These are phyloP conservation scores for Cyclaneusma minus DNA, from an alignment of 2,329 filamentous ascomycete genomes.

Conservation along the genomic window DNA sequence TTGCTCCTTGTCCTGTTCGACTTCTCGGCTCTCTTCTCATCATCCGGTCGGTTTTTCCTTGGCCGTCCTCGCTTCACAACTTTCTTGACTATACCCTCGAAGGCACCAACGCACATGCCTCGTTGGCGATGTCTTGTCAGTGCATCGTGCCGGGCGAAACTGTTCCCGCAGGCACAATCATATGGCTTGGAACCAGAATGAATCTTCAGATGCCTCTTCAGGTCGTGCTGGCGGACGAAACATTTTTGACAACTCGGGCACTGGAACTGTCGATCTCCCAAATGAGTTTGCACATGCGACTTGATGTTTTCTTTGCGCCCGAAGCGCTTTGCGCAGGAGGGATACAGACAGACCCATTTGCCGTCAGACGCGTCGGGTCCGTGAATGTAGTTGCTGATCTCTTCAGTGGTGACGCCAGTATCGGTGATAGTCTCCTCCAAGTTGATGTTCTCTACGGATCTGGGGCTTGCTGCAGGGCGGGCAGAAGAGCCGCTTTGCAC, in stretches of 20 bases:
- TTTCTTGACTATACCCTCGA: constrained; percentile 62
- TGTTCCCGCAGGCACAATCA: constrained; percentile 84
- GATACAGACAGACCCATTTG: constrained; percentile 64
- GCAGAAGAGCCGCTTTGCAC: constrained; percentile 9
- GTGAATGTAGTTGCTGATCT: constrained; percentile 61
- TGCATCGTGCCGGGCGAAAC: constrained; percentile 88
- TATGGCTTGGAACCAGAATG: constrained; percentile 94
- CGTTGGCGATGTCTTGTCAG: constrained; percentile 87
- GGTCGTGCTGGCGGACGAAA: constrained; percentile 92
- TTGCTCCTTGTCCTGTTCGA: constrained; percentile 37
- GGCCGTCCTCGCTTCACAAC: constrained; percentile 51
- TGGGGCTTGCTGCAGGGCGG: constrained; percentile 22
- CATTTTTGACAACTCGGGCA: constrained; percentile 90
- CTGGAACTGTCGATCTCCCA: constrained; percentile 88
- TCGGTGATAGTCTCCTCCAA: constrained; percentile 52
- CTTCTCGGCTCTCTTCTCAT: constrained; percentile 35
- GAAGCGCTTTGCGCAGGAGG: constrained; percentile 76
- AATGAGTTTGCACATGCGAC: constrained; percentile 93
- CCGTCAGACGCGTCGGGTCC: constrained; percentile 58
- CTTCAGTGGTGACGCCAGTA: constrained; percentile 76
- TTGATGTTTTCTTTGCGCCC: constrained; percentile 99
- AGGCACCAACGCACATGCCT: constrained; percentile 91
- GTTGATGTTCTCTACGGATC: constrained; percentile 43
- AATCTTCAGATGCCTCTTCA: constrained; percentile 95
- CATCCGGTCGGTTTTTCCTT: constrained; percentile 42